Conservation (phyloP, 179 eudicot species). For the Spinacia oleracea region DNA sequence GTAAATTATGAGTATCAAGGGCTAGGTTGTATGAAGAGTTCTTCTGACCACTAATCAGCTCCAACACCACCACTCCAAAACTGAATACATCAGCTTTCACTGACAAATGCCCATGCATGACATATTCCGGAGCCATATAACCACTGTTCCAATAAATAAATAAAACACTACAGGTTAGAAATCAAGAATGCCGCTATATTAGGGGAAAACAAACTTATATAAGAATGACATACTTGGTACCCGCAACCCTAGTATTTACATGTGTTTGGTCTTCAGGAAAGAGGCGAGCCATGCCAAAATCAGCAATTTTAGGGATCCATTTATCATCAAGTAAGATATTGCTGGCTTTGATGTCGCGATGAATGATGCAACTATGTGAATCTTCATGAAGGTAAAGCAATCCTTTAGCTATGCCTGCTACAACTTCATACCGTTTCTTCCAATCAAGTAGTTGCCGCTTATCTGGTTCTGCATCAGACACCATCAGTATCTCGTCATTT, state of each 20-base stretch:
- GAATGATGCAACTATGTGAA: conserved; percentile 54
- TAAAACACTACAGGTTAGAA: neutral
- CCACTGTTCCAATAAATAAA: conserved; percentile 53
- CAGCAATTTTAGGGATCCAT: conserved; percentile 79
- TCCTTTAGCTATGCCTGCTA: conserved; percentile 62
- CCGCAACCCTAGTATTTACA: conserved; percentile 75
- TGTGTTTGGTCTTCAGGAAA: conserved; percentile 73
- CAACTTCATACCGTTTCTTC: conserved; percentile 55
- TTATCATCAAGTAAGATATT: conserved; percentile 67
- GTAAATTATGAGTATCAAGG: conserved; percentile 38
- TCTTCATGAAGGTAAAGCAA: conserved; percentile 73
- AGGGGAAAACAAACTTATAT: neutral
- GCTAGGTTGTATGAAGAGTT: conserved; percentile 41
- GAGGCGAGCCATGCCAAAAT: conserved; percentile 84
- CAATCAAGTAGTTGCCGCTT: conserved; percentile 54
- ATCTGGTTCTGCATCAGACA: conserved; percentile 39
- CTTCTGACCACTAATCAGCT: conserved; percentile 60
- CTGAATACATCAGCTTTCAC: conserved; percentile 74
- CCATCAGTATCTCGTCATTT: neutral
- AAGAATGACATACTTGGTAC: conserved; percentile 52
- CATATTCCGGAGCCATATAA: conserved; percentile 81
- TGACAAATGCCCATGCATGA: conserved; percentile 62
- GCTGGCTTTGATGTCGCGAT: conserved; percentile 76
- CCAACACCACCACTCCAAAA: conserved; percentile 63
- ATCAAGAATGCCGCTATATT: neutral